Conservation (phyloP, 2,329 filamentous ascomycete species). For the Fusarium duplospermum region DNA sequence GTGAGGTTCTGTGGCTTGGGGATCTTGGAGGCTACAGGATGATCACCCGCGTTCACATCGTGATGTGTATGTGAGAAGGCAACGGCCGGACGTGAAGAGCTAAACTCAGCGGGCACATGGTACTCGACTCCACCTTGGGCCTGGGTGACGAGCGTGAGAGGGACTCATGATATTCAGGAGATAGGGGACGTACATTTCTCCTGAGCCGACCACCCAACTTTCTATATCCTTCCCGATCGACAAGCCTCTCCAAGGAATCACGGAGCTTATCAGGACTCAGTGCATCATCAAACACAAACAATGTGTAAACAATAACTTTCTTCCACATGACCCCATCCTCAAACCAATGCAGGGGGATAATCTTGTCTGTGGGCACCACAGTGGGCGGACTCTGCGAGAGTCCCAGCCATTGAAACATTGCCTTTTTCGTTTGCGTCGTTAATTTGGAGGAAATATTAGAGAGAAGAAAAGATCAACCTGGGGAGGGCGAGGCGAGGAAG, state of each 20-base stretch:
- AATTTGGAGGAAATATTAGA: no score
- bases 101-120: slow-evolving; percentile 1
- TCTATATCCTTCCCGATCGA: not conserved
- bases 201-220: slow-evolving; percentile 11
- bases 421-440: not conserved
- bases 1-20: not conserved
- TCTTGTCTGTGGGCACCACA: slow-evolving; percentile 20
- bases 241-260: not conserved
- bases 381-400: not conserved
- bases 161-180: not conserved
- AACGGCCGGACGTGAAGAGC: not conserved
- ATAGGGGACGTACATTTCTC: not conserved
- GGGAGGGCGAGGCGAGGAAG: not conserved
- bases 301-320: slow-evolving; percentile 37
- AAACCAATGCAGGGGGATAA: slow-evolving; percentile 42
- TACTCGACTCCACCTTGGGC: not conserved
- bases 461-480: not conserved
- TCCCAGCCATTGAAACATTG: not conserved
- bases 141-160: not conserved
- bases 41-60: not conserved
- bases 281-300: slow-evolving; percentile 45
- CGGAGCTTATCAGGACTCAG: slow-evolving; percentile 6
- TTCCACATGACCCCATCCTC: slow-evolving; percentile 42
- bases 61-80: slow-evolving; percentile 1
- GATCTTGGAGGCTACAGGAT: slow-evolving; percentile 2